These are phyloP conservation scores for Penicillium roqueforti DNA, from an alignment of 495 filamentous ascomycete genomes.

Conservation along the genomic window DNA sequence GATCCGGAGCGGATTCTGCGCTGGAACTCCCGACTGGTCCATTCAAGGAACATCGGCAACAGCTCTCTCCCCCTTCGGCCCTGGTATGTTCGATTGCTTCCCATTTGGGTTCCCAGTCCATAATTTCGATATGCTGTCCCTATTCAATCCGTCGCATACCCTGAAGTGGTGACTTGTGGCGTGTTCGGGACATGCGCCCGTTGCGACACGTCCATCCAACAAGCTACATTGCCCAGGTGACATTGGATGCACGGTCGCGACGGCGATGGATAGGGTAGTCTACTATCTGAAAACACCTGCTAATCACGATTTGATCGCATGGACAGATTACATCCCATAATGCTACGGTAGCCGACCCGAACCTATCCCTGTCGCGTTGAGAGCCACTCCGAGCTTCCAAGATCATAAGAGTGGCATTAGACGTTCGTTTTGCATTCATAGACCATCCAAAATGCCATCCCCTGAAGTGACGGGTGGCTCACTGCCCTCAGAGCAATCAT, in stretches of 20 bases:
- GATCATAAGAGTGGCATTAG: conserved; percentile 20
- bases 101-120: background rate
- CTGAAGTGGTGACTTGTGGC: conserved; percentile 1
- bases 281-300: background rate
- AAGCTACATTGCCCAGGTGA: background rate
- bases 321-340: conserved; percentile 30
- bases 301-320: conserved; percentile 9
- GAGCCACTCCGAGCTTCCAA: conserved; percentile 17
- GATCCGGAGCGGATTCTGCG: conserved; percentile 11
- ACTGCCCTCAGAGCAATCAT: conserved; percentile 24
- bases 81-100: conserved; percentile 21
- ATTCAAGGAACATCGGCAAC: conserved; percentile 5
- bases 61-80: conserved; percentile 16
- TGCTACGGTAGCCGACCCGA: conserved; percentile 30
- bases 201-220: conserved; percentile 24
- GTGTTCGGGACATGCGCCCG: conserved; percentile 15
- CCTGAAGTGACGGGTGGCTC: conserved; percentile 28
- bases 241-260: conserved; percentile 16
- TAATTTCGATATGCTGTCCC: conserved; percentile 1
- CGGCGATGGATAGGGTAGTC: background rate
- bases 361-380: conserved; percentile 24
- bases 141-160: conserved; percentile 2
- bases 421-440: conserved; percentile 8
- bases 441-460: conserved; percentile 34
- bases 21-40: conserved; percentile 6